Conservation (phyloP, 2,329 filamentous ascomycete genomes). For the Elsinoe perseae region DNA sequence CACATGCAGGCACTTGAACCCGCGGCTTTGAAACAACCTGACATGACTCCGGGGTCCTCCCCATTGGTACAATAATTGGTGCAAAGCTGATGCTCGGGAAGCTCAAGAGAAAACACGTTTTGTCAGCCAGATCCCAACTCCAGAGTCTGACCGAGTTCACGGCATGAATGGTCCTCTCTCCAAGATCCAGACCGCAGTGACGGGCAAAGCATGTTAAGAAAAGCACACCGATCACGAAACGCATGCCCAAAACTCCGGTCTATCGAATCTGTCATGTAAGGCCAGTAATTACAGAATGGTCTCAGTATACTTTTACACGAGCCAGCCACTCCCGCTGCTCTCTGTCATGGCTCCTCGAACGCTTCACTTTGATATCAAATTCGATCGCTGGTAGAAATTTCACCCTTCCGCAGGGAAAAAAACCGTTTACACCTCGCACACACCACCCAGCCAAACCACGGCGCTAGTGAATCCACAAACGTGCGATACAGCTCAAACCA, state of each 20-base stretch:
- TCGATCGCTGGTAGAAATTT: background rate
- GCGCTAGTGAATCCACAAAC: conserved; percentile 13
- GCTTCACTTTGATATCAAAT: conserved; percentile 8
- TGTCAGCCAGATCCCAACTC: background rate
- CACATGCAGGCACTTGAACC: background rate
- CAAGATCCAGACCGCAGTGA: conserved; percentile 5
- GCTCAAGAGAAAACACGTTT: background rate
- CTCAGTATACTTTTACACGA: conserved; percentile 6
- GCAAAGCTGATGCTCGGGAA: background rate
- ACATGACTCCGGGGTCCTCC: conserved; percentile 4
- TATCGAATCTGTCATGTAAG: background rate
- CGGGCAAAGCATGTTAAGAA: background rate
- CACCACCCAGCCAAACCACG: conserved; percentile 13
- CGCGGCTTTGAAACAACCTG: background rate
- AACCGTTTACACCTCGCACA: conserved; percentile 11
- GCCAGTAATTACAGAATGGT: conserved; percentile 5
- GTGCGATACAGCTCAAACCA: conserved; percentile 9
- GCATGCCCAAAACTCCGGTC: background rate
- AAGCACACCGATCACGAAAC: background rate
- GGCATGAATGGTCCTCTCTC: conserved; percentile 11
- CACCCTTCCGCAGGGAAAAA: background rate
- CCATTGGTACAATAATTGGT: conserved; percentile 15
- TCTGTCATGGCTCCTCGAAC: background rate
- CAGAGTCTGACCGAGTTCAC: background rate
- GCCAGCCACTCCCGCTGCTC: conserved; percentile 1